Evolutionary conservation across 176 grass and related monocot genomes (phyloP).

Genomic region (Leersia perrieri): DNA sequence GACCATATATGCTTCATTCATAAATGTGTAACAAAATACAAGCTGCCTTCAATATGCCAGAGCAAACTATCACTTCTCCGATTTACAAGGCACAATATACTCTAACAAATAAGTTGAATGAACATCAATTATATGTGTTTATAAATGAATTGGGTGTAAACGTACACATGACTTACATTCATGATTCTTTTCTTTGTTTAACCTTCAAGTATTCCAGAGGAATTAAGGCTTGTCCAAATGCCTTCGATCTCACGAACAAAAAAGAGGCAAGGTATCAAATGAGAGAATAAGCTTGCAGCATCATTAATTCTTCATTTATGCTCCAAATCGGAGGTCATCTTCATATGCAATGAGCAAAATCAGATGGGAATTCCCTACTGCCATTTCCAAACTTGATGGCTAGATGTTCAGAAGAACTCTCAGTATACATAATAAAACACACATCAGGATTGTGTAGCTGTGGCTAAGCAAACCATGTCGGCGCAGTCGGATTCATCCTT

Average conservation of each 20-base stretch:
- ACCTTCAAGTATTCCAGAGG: slow-evolving; percentile 8
- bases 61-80: neutral
- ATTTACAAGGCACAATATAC: neutral
- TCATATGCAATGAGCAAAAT: neutral
- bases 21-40: neutral
- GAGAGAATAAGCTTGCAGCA: neutral
- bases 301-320: neutral
- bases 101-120: neutral
- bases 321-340: slow-evolving; percentile 9
- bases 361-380: neutral
- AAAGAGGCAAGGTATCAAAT: neutral
- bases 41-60: neutral
- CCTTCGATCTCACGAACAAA: neutral
- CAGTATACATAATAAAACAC: neutral
- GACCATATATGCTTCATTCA: neutral
- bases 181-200: neutral
- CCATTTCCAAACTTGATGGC: slow-evolving; percentile 9
- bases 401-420: neutral
- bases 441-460: neutral
- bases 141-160: neutral
- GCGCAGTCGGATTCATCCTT: slow-evolving; percentile 32
- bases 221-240: neutral
- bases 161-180: neutral
- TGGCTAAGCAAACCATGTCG: slow-evolving; percentile 23
- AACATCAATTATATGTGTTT: neutral